Percentiles rank a stretch among this genome's conserved stretches.
These are phyloP conservation scores for Sindora glabra DNA, from an alignment of 306 rosid genomes.

Conservation along the genomic window DNA sequence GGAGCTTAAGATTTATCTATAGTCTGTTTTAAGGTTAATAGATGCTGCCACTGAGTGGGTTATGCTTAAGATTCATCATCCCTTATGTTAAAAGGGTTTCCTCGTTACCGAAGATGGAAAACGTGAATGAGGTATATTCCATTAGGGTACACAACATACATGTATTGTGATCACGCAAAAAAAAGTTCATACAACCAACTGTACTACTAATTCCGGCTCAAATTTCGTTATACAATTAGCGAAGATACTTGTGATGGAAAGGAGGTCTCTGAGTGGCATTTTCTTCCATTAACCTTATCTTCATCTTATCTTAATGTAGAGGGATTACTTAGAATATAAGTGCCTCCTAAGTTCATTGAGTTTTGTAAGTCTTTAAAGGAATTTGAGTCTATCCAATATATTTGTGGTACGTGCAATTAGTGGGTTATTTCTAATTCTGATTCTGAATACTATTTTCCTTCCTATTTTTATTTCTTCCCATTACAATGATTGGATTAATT, in stretches of 20 bases:
- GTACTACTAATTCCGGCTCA: not conserved
- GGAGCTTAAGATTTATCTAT: not conserved
- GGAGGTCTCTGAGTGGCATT: not conserved
- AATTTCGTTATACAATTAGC: not conserved
- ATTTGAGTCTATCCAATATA: not conserved
- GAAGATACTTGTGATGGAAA: not conserved
- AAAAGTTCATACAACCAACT: not conserved
- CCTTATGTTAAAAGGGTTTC: not conserved
- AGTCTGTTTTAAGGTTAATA: not conserved
- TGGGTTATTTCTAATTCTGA: not conserved
- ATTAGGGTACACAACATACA: too few species aligned
- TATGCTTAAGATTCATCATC: not conserved
- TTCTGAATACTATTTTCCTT: not conserved
- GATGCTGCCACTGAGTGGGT: not conserved
- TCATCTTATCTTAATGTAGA: too few species aligned
- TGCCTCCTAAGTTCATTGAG: too few species aligned
- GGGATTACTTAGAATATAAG: too few species aligned
- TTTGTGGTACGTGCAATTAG: not conserved
- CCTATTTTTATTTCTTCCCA: not conserved
- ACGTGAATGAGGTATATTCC: not conserved
- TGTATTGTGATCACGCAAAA: not conserved
- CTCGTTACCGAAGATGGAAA: not conserved
- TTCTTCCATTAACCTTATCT: not conserved
- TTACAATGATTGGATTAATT: not conserved
- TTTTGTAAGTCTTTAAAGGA: not conserved